These are phyloP conservation scores for Suhomyces sp. DNA, from an alignment of 805 yeast species.

Conservation along the genomic window DNA sequence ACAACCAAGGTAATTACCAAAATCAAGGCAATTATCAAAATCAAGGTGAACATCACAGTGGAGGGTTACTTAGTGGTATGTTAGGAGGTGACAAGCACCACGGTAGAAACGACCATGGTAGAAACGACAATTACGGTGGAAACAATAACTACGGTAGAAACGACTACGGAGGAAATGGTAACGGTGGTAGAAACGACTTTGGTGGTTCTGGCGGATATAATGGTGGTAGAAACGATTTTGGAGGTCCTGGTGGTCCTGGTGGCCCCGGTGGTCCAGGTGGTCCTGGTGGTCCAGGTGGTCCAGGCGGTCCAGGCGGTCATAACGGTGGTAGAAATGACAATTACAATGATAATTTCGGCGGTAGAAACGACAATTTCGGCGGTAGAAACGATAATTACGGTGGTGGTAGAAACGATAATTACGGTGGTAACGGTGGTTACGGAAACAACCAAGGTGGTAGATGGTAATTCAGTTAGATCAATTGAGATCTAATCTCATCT, in stretches of 20 bases:
- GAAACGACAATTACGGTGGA: constrained; percentile 5
- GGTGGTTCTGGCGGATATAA: constrained; percentile 9
- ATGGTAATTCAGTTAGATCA: constrained; percentile 1
- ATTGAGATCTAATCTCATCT: not conserved
- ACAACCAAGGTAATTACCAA: constrained; percentile 1
- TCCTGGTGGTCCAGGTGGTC: constrained; percentile 6
- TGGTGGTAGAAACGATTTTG: constrained; percentile 9
- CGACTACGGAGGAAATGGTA: constrained; percentile 5
- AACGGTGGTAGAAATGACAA: constrained; percentile 6
- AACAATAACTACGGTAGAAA: constrained; percentile 4
- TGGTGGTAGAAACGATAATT: constrained; percentile 6
- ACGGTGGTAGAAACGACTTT: constrained; percentile 4
- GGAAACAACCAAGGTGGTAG: constrained; percentile 14
- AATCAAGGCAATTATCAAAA: constrained; percentile 2
- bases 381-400: constrained; percentile 7
- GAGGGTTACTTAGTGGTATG: constrained; percentile 7
- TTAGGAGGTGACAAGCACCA: constrained; percentile 9
- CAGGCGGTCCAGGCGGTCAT: not conserved
- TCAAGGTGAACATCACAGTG: constrained; percentile 3
- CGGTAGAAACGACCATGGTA: constrained; percentile 9
- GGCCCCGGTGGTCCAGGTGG: constrained; percentile 4
- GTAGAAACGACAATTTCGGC: not conserved
- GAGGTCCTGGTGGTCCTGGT: constrained; percentile 11
- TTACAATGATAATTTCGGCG: not conserved
- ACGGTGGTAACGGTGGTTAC: not conserved